Conservation (phyloP, 192 early-diverging fungal species). For the Backusella luteola region DNA sequence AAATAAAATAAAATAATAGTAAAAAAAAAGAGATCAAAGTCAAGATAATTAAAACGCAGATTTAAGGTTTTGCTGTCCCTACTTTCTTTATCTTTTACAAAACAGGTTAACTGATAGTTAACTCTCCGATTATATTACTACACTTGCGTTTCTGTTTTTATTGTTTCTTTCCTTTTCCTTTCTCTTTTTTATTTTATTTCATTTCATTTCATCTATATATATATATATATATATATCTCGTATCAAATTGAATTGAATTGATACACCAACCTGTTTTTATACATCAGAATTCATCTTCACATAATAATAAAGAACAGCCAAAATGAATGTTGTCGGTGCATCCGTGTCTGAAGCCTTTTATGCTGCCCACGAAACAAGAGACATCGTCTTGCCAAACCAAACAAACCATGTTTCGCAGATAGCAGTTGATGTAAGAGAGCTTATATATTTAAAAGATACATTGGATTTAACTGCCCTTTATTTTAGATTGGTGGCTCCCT, state of each 20-base stretch:
- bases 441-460: slow-evolving; percentile 34
- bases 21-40: not conserved
- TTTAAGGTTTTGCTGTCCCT: not conserved
- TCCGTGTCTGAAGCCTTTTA: slow-evolving; percentile 47
- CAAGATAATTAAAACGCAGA: not conserved
- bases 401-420: slow-evolving; percentile 80
- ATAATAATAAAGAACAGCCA: not conserved
- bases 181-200: not conserved
- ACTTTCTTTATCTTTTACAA: not conserved
- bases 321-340: slow-evolving; percentile 54
- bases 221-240: no score
- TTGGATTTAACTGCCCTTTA: slow-evolving; percentile 37
- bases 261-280: not conserved
- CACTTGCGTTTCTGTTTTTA: not conserved
- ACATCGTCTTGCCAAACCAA: slow-evolving; percentile 90
- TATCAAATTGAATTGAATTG: not conserved
- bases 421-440: slow-evolving; percentile 81
- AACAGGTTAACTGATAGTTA: not conserved
- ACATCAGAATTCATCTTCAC: not conserved
- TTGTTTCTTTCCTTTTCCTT: not conserved
- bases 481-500: slow-evolving; percentile 68
- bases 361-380: slow-evolving; percentile 55
- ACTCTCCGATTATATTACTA: not conserved
- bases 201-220: no score
- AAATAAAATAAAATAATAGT: not conserved